Evolutionary conservation across 208 protist genomes (phyloP), one percentile per base, ranked within the genome.

Genomic region (Strigomonas culicis): DNA sequence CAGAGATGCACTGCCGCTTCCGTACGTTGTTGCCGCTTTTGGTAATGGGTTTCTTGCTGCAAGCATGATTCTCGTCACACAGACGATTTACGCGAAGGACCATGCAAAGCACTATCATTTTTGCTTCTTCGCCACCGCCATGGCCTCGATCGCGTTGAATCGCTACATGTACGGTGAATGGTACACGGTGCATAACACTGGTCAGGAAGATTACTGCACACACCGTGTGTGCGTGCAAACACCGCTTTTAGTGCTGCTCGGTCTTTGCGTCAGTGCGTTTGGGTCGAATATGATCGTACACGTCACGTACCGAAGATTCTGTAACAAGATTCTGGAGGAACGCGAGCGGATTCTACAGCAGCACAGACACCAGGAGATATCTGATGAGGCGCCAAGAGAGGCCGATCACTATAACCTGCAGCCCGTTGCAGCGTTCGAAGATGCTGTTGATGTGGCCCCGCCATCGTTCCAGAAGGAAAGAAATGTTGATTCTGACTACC

Each of bases 71-170:
- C 65, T 92, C 43, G 76, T 88, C 36, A 61, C 79, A 30, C 85
- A 79, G 34, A 83, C 79, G 43, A 79, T 88, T 44, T 92, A 79
- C 72, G 79, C 77, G 21, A 79, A 79, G 52, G 85, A 92, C 55
- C 46, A 73, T 2, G 85, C 76, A 27, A 92, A 88, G 79, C 81
- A 86, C 68, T 92, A 88, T 69, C 74, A 88, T 68, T 81, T 83
- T 53, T 78, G 67, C 62, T 79, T 79, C 43, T 60, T 75, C 6
- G 71, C 77, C 17, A 64, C 59, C 2, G 75, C 84, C 53, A 13
- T 70, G 17, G 56, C 77, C 19, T 71, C 71, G 4, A 59, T 91
- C 27, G 47, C 84, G 27, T 72, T 85, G 52, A 92, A 92, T 70
- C 75, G 80, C 25, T 61, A 86, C 22, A 49, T 92, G 34, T 92